Conservation (phyloP, 75 land plant genomes). For the Sequoiadendron giganteum region DNA sequence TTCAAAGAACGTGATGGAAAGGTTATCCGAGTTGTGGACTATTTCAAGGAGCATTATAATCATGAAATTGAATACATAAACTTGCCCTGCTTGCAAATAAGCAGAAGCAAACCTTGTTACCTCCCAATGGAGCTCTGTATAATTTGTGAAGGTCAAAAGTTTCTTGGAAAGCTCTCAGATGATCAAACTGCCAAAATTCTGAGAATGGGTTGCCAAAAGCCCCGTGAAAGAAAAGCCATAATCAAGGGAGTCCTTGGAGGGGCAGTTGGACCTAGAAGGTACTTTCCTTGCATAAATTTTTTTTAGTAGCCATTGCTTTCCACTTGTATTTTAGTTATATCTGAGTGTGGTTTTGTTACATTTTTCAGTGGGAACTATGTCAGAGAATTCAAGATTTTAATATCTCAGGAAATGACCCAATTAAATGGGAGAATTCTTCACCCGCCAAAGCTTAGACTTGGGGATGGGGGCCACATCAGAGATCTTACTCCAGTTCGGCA, state of each 20-base stretch:
- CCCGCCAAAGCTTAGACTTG: conserved; percentile 81
- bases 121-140: conserved; percentile 96
- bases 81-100: conserved; percentile 79
- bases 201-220: conserved; percentile 73
- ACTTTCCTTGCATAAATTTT: not conserved
- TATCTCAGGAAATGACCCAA: conserved; percentile 64
- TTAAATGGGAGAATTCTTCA: conserved; percentile 72
- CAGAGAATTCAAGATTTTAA: conserved; percentile 53
- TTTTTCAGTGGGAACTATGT: conserved; percentile 49
- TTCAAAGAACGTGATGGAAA: conserved; percentile 70
- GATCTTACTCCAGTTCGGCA: conserved; percentile 47
- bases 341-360: conserved; percentile 2
- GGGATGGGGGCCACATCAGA: conserved; percentile 45
- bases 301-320: not conserved
- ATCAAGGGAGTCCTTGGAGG: conserved; percentile 59
- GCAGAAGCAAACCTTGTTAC: conserved; percentile 77
- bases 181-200: conserved; percentile 63
- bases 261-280: conserved; percentile 69
- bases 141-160: conserved; percentile 82
- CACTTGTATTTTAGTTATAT: not conserved
- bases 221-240: conserved; percentile 51
- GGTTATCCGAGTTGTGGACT: conserved; percentile 47
- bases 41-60: conserved; percentile 75
- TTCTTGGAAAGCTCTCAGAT: conserved; percentile 67
- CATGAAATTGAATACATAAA: conserved; percentile 65